Conservation (phyloP, 768 basidiomycete genomes). For the Lyophyllum decastes region DNA sequence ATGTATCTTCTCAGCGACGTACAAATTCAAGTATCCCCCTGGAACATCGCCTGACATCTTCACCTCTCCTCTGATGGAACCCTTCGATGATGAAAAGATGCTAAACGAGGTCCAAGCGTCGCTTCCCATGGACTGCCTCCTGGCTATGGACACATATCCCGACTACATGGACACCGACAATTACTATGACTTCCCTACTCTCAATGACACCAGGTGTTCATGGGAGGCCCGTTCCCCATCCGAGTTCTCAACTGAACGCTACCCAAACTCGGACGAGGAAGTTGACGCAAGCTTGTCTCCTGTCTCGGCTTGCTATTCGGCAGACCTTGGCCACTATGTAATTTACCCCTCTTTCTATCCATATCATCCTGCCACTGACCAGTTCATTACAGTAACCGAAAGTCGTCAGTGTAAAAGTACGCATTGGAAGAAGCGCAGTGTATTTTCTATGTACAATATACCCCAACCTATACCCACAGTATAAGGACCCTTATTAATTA, state of each 20-base stretch:
- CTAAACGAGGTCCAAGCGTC: conserved; percentile 12
- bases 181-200: conserved; percentile 13
- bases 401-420: conserved; percentile 2
- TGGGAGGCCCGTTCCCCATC: conserved; percentile 19
- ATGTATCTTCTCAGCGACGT: conserved; percentile 54
- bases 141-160: conserved; percentile 18
- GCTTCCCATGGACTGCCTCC: conserved; percentile 20
- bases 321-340: conserved; percentile 34
- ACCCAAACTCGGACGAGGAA: conserved; percentile 17
- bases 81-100: conserved; percentile 15
- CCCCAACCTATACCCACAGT: conserved; percentile 4
- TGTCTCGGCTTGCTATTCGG: conserved; percentile 27
- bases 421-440: conserved; percentile 9
- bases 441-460: conserved; percentile 20
- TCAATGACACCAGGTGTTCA: conserved; percentile 4
- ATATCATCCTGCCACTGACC: background rate
- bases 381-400: conserved; percentile 9
- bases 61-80: conserved; percentile 12
- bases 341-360: conserved; percentile 16
- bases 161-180: conserved; percentile 15
- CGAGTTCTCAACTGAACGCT: conserved; percentile 13
- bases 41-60: conserved; percentile 6
- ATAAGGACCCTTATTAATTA: conserved; percentile 10
- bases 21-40: conserved; percentile 51
- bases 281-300: conserved; percentile 19